A percentile compares a stretch with the other conserved stretches of the same genome.
Evolutionary conservation across 352 stramenopile species (phyloP).

Genomic region (Phytophthora crassamura): DNA sequence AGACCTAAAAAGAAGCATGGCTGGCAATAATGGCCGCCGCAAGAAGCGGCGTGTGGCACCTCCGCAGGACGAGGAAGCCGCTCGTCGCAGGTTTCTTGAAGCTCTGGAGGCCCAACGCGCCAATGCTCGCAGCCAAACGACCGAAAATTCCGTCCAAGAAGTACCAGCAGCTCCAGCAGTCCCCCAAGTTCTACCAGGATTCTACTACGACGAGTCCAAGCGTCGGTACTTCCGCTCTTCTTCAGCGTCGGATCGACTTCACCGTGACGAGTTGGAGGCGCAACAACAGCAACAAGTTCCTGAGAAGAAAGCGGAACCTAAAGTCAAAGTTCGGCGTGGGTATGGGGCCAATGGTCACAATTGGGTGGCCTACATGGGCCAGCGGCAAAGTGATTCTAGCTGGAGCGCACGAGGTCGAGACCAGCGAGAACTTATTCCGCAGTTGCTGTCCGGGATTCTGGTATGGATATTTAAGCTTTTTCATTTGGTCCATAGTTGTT

Average conservation of each 20-base stretch:
- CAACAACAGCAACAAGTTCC: slow-evolving; percentile 25
- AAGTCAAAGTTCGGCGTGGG: slow-evolving; percentile 15
- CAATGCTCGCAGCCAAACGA: slow-evolving; percentile 37
- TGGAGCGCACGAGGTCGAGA: slow-evolving; percentile 43
- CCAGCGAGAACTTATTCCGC: slow-evolving; percentile 31
- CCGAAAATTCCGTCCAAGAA: slow-evolving; percentile 7
- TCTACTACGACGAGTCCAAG: slow-evolving; percentile 65
- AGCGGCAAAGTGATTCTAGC: slow-evolving; percentile 41
- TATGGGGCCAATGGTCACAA: slow-evolving; percentile 15
- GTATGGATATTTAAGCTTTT: slow-evolving; percentile 20
- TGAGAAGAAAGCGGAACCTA: slow-evolving; percentile 2
- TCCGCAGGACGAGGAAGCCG: slow-evolving; percentile 29
- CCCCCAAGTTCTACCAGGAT: slow-evolving; percentile 43
- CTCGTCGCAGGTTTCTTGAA: slow-evolving; percentile 55
- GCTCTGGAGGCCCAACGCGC: slow-evolving; percentile 66
- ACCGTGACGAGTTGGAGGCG: slow-evolving; percentile 30
- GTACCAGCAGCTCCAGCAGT: slow-evolving; percentile 6
- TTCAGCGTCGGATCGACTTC: slow-evolving; percentile 19
- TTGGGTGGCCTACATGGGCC: slow-evolving; percentile 38
- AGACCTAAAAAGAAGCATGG: too few relatives aligned
- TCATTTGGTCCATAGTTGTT: too few relatives aligned
- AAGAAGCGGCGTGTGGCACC: slow-evolving; percentile 41
- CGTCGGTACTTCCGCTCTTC: slow-evolving; percentile 57
- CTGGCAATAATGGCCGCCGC: slow-evolving; percentile 17
- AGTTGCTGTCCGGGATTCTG: slow-evolving; percentile 33